These are phyloP conservation scores for Lentithecium fluviatile DNA, from an alignment of 495 filamentous ascomycete genomes.

Conservation along the genomic window DNA sequence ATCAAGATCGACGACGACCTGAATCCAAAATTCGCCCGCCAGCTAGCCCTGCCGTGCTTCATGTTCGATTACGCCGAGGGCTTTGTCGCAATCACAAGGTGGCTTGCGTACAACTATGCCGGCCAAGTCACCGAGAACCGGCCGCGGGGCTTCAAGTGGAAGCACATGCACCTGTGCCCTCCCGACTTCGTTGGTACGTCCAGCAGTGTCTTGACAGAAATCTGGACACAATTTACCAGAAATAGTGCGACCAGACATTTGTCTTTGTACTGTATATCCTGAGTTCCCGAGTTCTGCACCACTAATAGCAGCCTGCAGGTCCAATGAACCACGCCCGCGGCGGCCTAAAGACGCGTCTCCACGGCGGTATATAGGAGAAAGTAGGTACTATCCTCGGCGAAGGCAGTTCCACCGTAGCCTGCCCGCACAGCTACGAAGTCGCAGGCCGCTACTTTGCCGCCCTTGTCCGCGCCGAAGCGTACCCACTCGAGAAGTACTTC, in stretches of 20 bases:
- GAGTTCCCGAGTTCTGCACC: no score
- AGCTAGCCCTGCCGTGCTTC: slow-evolving; percentile 7
- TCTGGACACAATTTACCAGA: no score
- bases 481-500: background rate
- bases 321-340: slow-evolving; percentile 5
- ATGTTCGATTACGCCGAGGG: slow-evolving; percentile 8
- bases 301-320: no score
- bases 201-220: background rate
- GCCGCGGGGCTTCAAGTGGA: background rate
- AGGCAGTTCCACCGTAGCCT: background rate
- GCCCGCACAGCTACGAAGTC: background rate
- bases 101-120: slow-evolving; percentile 12
- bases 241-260: background rate
- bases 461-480: background rate
- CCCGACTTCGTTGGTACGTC: slow-evolving; percentile 19
- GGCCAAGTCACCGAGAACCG: slow-evolving; percentile 1
- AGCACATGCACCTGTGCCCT: background rate
- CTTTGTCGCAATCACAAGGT: slow-evolving; percentile 11
- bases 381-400: background rate
- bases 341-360: slow-evolving; percentile 8
- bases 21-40: no score
- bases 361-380: background rate
- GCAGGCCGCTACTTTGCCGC: background rate
- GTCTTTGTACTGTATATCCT: no score
- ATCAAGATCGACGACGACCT: background rate